Base-by-base conservation (phyloP, 1,139 yeast species). In the Nakaseomyces bracarensis region DNA sequence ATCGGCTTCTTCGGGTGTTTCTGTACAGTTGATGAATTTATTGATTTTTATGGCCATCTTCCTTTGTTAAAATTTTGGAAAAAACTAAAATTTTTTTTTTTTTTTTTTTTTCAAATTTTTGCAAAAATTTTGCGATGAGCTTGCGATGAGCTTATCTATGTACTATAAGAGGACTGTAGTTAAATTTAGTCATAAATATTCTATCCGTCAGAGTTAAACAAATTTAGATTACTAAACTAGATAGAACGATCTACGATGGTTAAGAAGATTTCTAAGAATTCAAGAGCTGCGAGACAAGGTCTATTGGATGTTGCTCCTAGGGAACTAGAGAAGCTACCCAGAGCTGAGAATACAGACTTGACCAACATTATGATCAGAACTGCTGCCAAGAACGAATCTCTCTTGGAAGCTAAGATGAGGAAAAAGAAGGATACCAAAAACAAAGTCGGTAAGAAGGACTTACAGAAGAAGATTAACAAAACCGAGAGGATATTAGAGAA, bases 241-340 rank as follows among this genome's bases (percentile, higher is more conserved):
- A n/a, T 26, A 8, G 7, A 37, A 21, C 3, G n/a, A n/a, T n/a
- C n/a, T n/a, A n/a, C n/a, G n/a, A 61, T 60, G 65, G 63, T 58
- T 13, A 59, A 47, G 38, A 56, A 52, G 69, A 73, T 79, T 25
- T 79, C 86, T 10, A 81, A 79, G 50, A 78, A 73, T 49, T 79
- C 87, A 38, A 74, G 91, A 66, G 87, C 87, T 4, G 89, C 91
- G 3, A 76, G 89, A 65, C 71, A 86, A 58, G 82, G 80, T 3
- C 70, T 68, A 42, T 62, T 66, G 28, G 68, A 63, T 11, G 70
- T 63, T 15, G 64, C 66, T 5, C 82, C 75, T 49, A 72, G 69
- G 48, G 70, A 72, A 15, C 66, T 81, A 38, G 66, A 69, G 20
- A 58, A 64, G 18, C 58, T 79, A 18, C 80, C 85, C 28, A 74